Evolutionary conservation across 2,329 filamentous ascomycete genomes (phyloP).

Genomic region (Microsporum audouinii): DNA sequence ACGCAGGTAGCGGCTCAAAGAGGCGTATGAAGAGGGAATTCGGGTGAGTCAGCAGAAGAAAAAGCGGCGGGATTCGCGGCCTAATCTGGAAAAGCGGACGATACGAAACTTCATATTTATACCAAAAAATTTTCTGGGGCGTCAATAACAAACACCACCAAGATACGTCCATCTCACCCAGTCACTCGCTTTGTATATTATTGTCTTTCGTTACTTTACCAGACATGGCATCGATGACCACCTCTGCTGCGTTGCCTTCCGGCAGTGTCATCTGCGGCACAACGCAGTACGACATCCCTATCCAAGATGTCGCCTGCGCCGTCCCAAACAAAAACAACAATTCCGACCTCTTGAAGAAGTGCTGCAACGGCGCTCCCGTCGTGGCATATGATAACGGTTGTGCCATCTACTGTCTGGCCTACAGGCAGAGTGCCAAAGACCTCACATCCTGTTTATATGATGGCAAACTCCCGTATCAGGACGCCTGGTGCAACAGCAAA

Average conservation of each 20-base stretch:
- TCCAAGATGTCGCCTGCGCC: conserved; percentile 19
- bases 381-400: conserved; percentile 17
- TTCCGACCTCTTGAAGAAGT: conserved; percentile 13
- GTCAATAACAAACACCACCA: neutral
- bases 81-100: too few relatives aligned
- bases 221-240: conserved; percentile 12
- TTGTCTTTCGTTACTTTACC: conserved; percentile 3
- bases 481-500: conserved; percentile 20
- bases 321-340: conserved; percentile 18
- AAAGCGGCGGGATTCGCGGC: too few relatives aligned
- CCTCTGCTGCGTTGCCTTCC: conserved; percentile 6
- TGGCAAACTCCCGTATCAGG: conserved; percentile 16
- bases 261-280: conserved; percentile 8
- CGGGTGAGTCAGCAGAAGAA: too few relatives aligned
- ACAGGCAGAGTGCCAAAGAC: conserved; percentile 18
- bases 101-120: too few relatives aligned
- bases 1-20: too few relatives aligned
- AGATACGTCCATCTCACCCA: neutral
- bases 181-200: neutral
- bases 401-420: conserved; percentile 17
- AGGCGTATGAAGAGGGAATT: too few relatives aligned
- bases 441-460: conserved; percentile 20
- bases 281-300: conserved; percentile 19
- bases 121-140: neutral
- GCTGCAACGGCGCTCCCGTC: conserved; percentile 16